Percentiles rank a stretch among this genome's conserved stretches.
These are phyloP conservation scores for Pseudocercospora musae DNA, from an alignment of 2,329 filamentous ascomycete species.

Conservation along the genomic window DNA sequence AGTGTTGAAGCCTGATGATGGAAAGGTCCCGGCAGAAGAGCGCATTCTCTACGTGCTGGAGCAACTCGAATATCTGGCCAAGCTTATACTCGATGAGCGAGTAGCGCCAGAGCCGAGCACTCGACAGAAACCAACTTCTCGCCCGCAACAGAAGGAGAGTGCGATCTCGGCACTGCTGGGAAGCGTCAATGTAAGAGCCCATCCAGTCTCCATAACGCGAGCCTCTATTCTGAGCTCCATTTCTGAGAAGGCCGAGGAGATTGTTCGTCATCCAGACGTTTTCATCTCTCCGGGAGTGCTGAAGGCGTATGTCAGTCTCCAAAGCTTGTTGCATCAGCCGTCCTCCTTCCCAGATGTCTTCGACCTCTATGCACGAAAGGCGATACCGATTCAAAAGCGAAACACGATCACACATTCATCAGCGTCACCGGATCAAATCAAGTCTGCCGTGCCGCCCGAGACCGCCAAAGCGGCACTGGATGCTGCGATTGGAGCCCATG, in stretches of 20 bases:
- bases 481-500: constrained; percentile 73
- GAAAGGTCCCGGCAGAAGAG: constrained; percentile 29
- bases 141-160: constrained; percentile 28
- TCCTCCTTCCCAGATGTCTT: constrained; percentile 77
- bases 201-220: constrained; percentile 35
- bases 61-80: constrained; percentile 30
- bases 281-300: constrained; percentile 75
- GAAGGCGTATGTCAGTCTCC: constrained; percentile 70
- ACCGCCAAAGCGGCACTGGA: constrained; percentile 72
- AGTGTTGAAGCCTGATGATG: constrained; percentile 25
- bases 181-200: constrained; percentile 39
- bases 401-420: constrained; percentile 54
- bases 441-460: constrained; percentile 65
- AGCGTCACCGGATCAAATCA: constrained; percentile 61
- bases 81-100: constrained; percentile 26
- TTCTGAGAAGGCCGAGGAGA: constrained; percentile 59
- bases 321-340: constrained; percentile 68
- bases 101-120: background rate
- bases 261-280: constrained; percentile 71
- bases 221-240: constrained; percentile 43
- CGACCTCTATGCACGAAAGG: constrained; percentile 78
- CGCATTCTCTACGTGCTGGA: constrained; percentile 34
- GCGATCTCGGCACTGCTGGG: constrained; percentile 57
- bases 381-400: constrained; percentile 56
- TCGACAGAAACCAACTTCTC: constrained; percentile 2